phyloP scores from a whole-genome alignment of 768 basidiomycete genomes.

The Hygrocybe coccinea region DNA sequence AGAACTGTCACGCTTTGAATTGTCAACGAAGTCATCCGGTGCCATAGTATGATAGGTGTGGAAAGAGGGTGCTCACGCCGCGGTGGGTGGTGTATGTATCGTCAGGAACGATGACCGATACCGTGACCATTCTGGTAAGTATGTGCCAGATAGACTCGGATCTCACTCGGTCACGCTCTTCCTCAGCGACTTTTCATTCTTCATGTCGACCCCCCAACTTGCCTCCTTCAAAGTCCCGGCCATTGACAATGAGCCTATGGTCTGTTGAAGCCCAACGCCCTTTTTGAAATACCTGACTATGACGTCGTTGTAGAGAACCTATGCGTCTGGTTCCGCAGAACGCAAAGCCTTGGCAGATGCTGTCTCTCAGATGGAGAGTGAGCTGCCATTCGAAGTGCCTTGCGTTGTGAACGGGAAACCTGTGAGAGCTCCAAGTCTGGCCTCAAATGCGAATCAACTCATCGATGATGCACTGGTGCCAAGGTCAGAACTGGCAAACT shows the following conservation, averaged over 20 bases:
- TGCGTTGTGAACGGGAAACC: conserved; percentile 87
- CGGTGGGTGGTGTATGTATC: too few species aligned
- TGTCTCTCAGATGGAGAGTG: conserved; percentile 71
- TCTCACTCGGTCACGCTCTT: background rate
- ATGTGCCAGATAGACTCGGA: too few species aligned
- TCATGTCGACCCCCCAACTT: conserved; percentile 69
- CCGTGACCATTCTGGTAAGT: too few species aligned
- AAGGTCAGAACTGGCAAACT: conserved; percentile 79
- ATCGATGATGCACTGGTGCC: background rate
- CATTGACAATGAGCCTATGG: conserved; percentile 93
- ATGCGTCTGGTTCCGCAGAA: conserved; percentile 76
- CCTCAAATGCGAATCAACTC: background rate
- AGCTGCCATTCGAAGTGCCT: conserved; percentile 88
- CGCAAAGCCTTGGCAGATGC: conserved; percentile 68
- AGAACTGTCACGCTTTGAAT: too few species aligned
- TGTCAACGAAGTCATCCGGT: too few species aligned
- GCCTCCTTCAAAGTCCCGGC: conserved; percentile 81
- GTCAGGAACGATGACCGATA: too few species aligned
- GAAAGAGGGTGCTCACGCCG: too few species aligned
- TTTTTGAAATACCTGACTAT: background rate
- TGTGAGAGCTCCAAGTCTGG: conserved; percentile 39
- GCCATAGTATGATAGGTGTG: too few species aligned
- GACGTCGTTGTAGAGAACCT: conserved; percentile 50
- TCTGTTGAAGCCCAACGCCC: conserved; percentile 29
- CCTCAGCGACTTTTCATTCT: conserved; percentile 17